Base-by-base conservation (phyloP, 192 early-diverging fungal genomes). In the Gigaspora rosea region DNA sequence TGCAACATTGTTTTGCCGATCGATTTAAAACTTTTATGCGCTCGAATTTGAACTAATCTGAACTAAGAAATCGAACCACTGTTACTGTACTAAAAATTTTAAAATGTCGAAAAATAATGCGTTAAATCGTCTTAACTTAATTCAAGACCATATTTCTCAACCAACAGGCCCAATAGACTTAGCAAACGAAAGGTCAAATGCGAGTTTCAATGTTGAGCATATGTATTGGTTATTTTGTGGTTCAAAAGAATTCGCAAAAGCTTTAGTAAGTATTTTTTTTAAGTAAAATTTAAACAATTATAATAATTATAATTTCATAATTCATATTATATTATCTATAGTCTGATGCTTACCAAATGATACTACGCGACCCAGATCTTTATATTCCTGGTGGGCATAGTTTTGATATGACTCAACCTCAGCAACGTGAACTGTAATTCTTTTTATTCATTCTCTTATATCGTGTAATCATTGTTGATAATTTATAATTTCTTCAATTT, bases 281-380 rank as follows among this genome's bases (percentile, higher is more conserved):
- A 4, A 51, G 57, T 54, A 18, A n/a, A n/a, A 47, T 50, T 15
- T 77, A 41, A 0, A 7, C 22, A 61, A 10, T 22, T 18, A 61
- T 22, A 16, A 22, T 61, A 20, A 4, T 20, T 61, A 27, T 22
- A 32, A 32, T 62, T 32, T 62, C 7, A 32, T 32, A 32, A 22
- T 62, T 62, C 0, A 35, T 63, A 11, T 18, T 4, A 16, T 47
- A 41, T 47, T n/a, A 18, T 32, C 2, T 32, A n/a, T 47, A 66
- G 64, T 18, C 35, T 46, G 64, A 47, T 36, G 86, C 88, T 0
- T 87, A 80, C 78, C 78, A 80, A 61, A 63, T 85, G 13, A 85
- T 89, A 54, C 82, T 85, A 69, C 72, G 81, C 47, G 88, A 89
- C 47, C 88, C 88, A 4, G 82, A 85, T 57, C 76, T 89, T n/a